Percentiles rank a stretch among this genome's conserved stretches.
Conservation (phyloP, 306 rosid genomes). For the Chamaecrista fasciculata region DNA sequence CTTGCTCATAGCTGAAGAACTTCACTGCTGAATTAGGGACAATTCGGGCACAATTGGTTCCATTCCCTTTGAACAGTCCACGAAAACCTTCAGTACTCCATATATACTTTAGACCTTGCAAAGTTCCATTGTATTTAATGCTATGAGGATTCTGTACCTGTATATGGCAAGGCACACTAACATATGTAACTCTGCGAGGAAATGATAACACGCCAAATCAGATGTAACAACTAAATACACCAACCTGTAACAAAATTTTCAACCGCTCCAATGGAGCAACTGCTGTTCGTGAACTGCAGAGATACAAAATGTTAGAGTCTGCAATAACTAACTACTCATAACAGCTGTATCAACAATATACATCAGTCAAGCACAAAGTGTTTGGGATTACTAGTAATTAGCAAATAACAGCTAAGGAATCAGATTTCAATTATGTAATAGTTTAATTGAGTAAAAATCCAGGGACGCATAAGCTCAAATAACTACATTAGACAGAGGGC, state of each 20-base stretch:
- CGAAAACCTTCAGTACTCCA: slow-evolving; percentile 97
- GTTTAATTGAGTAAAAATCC: not conserved
- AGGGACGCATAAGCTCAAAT: not conserved
- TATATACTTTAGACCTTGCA: slow-evolving; percentile 90
- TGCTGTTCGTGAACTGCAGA: slow-evolving; percentile 90
- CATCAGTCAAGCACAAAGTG: not conserved
- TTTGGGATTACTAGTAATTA: not conserved
- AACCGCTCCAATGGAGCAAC: slow-evolving; percentile 97
- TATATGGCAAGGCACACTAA: slow-evolving; percentile 22
- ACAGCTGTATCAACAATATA: not conserved
- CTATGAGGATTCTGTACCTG: slow-evolving; percentile 96
- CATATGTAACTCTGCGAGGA: not conserved
- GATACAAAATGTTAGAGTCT: not conserved
- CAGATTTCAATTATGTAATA: not conserved
- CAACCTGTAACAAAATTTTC: slow-evolving; percentile 96
- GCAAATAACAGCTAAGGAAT: not conserved
- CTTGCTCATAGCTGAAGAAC: slow-evolving; percentile 98
- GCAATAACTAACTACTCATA: not conserved
- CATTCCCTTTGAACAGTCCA: slow-evolving; percentile 93
- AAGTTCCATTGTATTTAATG: slow-evolving; percentile 88
- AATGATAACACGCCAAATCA: not conserved
- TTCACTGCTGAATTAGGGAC: slow-evolving; percentile 97
- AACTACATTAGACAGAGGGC: slow-evolving; percentile 7
- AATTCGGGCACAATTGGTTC: slow-evolving; percentile 96
- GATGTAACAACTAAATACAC: slow-evolving; percentile 19